Conservation (phyloP, 2,329 filamentous ascomycete genomes). For the Microcera coccophila region DNA sequence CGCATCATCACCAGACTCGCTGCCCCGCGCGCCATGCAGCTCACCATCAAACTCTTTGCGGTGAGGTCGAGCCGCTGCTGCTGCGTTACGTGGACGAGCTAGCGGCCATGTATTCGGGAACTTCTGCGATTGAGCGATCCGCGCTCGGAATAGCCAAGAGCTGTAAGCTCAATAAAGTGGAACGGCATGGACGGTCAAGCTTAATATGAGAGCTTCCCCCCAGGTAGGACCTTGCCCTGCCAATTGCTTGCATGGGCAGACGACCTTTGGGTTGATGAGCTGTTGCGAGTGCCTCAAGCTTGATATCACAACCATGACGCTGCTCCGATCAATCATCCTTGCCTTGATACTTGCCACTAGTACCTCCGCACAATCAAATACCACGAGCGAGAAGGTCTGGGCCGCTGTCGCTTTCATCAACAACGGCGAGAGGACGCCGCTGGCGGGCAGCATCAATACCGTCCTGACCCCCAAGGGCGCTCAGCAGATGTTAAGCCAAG, state of each 20-base stretch:
- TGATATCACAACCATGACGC: constrained; percentile 18
- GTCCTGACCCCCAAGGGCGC: constrained; percentile 52
- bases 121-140: no score
- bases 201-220: no score
- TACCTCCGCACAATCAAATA: constrained; percentile 30
- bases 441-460: constrained; percentile 25
- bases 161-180: constrained; percentile 5
- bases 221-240: no score
- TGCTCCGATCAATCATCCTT: constrained; percentile 10
- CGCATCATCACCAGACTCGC: constrained; percentile 1
- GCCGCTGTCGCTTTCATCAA: constrained; percentile 46
- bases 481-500: constrained; percentile 49
- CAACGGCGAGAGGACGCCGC: constrained; percentile 52
- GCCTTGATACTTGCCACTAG: constrained; percentile 19
- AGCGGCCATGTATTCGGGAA: constrained; percentile 16
- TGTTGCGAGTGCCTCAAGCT: not conserved
- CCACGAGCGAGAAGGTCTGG: constrained; percentile 42
- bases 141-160: constrained; percentile 2
- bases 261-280: not conserved
- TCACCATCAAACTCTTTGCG: constrained; percentile 13
- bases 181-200: not conserved
- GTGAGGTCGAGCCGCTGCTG: constrained; percentile 6
- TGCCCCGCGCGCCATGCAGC: constrained; percentile 7
- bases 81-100: constrained; percentile 17
- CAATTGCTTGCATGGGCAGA: no score